A percentile compares a stretch with the other conserved stretches of the same genome.
phyloP scores from a whole-genome alignment of 768 basidiomycete species.

The Boletus sp. region DNA sequence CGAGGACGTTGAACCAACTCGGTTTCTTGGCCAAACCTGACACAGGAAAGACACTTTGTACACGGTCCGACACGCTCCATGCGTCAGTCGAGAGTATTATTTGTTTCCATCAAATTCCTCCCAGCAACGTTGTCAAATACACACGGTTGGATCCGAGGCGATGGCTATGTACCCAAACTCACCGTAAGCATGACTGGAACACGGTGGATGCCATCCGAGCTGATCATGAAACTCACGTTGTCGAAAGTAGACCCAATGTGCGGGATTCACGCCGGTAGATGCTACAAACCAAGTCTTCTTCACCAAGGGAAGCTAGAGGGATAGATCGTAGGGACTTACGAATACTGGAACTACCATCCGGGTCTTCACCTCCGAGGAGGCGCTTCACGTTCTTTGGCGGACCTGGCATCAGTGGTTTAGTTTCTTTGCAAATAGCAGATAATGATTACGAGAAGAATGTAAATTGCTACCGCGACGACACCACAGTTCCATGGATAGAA shows the following conservation, averaged over 20 bases:
- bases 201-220: background rate
- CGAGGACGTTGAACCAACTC: background rate
- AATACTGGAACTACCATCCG: constrained; percentile 45
- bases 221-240: constrained; percentile 34
- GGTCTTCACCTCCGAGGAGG: constrained; percentile 45
- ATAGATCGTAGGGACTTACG: constrained; percentile 29
- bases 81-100: background rate
- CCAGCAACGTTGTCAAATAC: constrained; percentile 14
- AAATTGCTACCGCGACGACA: background rate
- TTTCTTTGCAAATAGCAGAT: constrained; percentile 1
- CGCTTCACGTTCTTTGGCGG: constrained; percentile 37
- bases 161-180: constrained; percentile 20
- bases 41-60: background rate
- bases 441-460: background rate
- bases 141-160: constrained; percentile 33
- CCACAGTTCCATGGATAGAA: background rate
- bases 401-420: constrained; percentile 13
- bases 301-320: background rate
- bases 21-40: background rate
- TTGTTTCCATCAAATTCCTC: background rate
- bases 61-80: background rate
- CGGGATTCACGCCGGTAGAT: constrained; percentile 45
- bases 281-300: constrained; percentile 24
- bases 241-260: constrained; percentile 45
- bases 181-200: constrained; percentile 3